Percentiles rank a stretch among this genome's conserved stretches.
Conservation (phyloP, 78 protist species). For the Speleostelium caveatum region DNA sequence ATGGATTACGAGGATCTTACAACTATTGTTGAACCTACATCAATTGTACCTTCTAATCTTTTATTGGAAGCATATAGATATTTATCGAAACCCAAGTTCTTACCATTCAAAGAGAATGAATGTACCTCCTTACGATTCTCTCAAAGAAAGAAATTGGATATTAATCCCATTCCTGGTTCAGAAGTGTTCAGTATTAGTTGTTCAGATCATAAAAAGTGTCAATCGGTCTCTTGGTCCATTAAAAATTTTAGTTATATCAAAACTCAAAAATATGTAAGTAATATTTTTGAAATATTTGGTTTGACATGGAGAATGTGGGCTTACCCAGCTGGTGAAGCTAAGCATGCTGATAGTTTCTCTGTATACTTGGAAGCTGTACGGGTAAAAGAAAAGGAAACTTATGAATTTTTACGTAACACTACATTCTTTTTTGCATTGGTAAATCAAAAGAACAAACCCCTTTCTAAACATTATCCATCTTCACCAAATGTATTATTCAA, state of each 20-base stretch:
- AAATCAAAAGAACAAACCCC: slow-evolving; percentile 48
- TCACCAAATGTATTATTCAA: slow-evolving; percentile 74
- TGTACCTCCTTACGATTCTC: not conserved
- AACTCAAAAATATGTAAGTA: slow-evolving; percentile 49
- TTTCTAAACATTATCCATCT: slow-evolving; percentile 55
- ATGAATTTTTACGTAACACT: slow-evolving; percentile 59
- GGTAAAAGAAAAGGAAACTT: slow-evolving; percentile 69
- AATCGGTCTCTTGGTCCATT: slow-evolving; percentile 64
- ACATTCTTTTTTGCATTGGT: slow-evolving; percentile 67
- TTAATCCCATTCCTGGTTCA: slow-evolving; percentile 19
- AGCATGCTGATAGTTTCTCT: slow-evolving; percentile 61
- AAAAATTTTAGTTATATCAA: slow-evolving; percentile 34
- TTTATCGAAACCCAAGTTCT: slow-evolving; percentile 54
- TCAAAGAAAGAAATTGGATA: slow-evolving; percentile 24
- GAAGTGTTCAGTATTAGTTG: slow-evolving; percentile 34
- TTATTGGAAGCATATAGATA: slow-evolving; percentile 45
- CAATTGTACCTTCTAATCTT: slow-evolving; percentile 10
- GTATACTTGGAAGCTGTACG: slow-evolving; percentile 65
- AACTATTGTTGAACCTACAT: slow-evolving; percentile 17
- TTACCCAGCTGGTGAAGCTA: slow-evolving; percentile 78
- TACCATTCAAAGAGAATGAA: slow-evolving; percentile 6
- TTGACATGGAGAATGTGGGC: slow-evolving; percentile 75
- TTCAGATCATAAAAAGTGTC: slow-evolving; percentile 43
- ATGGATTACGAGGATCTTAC: slow-evolving; percentile 54
- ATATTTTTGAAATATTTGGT: slow-evolving; percentile 51